Evolutionary conservation across 306 rosid species (phyloP).

Genomic region (Sophora flavescens): DNA sequence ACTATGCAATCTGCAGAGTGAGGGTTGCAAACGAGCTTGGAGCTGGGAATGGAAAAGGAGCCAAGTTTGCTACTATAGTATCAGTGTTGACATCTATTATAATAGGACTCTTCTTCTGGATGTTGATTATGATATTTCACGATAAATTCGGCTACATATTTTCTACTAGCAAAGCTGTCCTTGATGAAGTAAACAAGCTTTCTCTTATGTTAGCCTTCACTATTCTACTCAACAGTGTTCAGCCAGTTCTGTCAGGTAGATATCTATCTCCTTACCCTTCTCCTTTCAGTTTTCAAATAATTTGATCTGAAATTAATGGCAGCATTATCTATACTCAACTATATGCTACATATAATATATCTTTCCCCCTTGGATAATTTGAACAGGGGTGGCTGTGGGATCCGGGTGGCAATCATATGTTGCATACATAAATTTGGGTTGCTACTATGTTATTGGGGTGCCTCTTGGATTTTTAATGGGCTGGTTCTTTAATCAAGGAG

Average conservation of each 20-base stretch:
- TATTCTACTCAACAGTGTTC: conserved; percentile 78
- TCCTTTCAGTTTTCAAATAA: background rate
- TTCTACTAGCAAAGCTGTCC: conserved; percentile 62
- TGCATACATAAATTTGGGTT: conserved; percentile 83
- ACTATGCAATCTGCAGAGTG: conserved; percentile 58
- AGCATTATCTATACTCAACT: background rate
- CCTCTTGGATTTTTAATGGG: conserved; percentile 82
- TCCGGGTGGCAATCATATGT: conserved; percentile 92
- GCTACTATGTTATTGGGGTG: conserved; percentile 81
- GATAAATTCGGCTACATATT: conserved; percentile 63
- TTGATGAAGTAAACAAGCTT: conserved; percentile 62
- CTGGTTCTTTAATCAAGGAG: conserved; percentile 71
- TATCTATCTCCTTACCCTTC: background rate
- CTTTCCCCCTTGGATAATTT: background rate
- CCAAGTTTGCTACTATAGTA: conserved; percentile 75
- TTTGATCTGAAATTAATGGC: background rate
- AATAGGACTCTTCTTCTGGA: conserved; percentile 75
- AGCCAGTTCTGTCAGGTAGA: conserved; percentile 81
- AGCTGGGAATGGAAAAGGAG: conserved; percentile 83
- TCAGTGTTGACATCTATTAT: conserved; percentile 64
- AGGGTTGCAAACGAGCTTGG: conserved; percentile 92
- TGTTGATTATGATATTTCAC: conserved; percentile 59
- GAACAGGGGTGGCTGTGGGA: conserved; percentile 87
- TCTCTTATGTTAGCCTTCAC: conserved; percentile 77
- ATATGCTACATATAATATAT: background rate